phyloP scores from a whole-genome alignment of 2,329 filamentous ascomycete species.

The Zalaria sp. region DNA sequence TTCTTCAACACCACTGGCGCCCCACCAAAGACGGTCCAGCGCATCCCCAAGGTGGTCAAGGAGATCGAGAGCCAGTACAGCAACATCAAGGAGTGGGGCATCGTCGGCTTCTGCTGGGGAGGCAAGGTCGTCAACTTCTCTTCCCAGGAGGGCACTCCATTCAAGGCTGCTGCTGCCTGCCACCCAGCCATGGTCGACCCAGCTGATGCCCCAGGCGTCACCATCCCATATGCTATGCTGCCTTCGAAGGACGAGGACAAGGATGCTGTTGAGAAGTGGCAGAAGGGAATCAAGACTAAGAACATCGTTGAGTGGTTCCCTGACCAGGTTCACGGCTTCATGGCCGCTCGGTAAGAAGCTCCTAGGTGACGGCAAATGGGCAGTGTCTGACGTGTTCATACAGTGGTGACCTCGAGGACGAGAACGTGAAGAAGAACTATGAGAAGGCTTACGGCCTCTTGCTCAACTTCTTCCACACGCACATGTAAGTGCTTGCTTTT shows the following conservation, averaged over 20 bases:
- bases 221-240: constrained; percentile 43
- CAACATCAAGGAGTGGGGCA: constrained; percentile 40
- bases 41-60: constrained; percentile 40
- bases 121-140: constrained; percentile 41
- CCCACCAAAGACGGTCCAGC: constrained; percentile 42
- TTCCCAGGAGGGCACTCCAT: constrained; percentile 35
- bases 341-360: constrained; percentile 22
- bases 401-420: constrained; percentile 30
- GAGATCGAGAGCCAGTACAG: constrained; percentile 36
- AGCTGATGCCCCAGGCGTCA: constrained; percentile 40
- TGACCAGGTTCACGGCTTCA: constrained; percentile 32
- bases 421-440: constrained; percentile 34
- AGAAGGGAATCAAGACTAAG: constrained; percentile 32
- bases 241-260: constrained; percentile 43
- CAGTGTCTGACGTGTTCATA: not conserved
- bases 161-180: constrained; percentile 42
- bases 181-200: constrained; percentile 49
- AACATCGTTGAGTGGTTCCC: constrained; percentile 34
- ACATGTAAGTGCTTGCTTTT: constrained; percentile 29
- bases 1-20: constrained; percentile 45
- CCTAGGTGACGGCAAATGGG: not conserved
- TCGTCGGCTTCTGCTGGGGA: constrained; percentile 42
- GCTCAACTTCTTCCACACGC: constrained; percentile 37
- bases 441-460: constrained; percentile 34
- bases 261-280: constrained; percentile 35